These are phyloP conservation scores for Sporodiniella umbellata DNA, from an alignment of 371 early-diverging fungal species.

Conservation along the genomic window DNA sequence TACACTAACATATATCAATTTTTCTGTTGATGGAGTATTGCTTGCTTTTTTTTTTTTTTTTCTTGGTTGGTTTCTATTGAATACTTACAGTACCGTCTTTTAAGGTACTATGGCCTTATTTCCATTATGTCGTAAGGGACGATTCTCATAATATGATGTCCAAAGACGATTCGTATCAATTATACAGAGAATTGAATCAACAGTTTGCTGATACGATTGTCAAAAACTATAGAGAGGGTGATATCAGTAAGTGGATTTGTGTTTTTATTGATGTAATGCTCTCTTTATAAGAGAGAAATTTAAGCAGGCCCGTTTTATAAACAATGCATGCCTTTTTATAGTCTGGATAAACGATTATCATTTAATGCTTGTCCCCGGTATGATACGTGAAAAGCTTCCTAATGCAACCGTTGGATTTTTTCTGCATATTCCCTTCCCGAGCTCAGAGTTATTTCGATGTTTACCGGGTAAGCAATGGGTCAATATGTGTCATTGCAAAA, in stretches of 20 bases:
- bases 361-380: constrained; percentile 88
- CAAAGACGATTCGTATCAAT: constrained; percentile 71
- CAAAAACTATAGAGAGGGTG: constrained; percentile 70
- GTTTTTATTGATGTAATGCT: not conserved
- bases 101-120: constrained; percentile 93
- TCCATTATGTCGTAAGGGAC: constrained; percentile 93
- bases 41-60: too few species aligned
- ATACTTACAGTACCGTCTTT: too few species aligned
- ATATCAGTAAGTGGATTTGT: constrained; percentile 68
- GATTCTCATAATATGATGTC: constrained; percentile 50
- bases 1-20: constrained; percentile 22
- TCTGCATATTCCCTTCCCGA: constrained; percentile 95
- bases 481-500: too few species aligned
- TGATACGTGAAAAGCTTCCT: constrained; percentile 76
- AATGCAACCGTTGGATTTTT: constrained; percentile 91
- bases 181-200: constrained; percentile 81
- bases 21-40: too few species aligned
- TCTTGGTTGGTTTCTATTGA: too few species aligned
- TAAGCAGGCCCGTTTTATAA: too few species aligned
- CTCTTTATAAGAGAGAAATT: constrained; percentile 18
- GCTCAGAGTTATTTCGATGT: constrained; percentile 88
- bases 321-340: too few species aligned
- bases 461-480: constrained; percentile 73
- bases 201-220: constrained; percentile 78
- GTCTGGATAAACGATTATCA: constrained; percentile 99